Evolutionary conservation across 768 basidiomycete genomes (phyloP).

Genomic region (Tulasnella sp.): DNA sequence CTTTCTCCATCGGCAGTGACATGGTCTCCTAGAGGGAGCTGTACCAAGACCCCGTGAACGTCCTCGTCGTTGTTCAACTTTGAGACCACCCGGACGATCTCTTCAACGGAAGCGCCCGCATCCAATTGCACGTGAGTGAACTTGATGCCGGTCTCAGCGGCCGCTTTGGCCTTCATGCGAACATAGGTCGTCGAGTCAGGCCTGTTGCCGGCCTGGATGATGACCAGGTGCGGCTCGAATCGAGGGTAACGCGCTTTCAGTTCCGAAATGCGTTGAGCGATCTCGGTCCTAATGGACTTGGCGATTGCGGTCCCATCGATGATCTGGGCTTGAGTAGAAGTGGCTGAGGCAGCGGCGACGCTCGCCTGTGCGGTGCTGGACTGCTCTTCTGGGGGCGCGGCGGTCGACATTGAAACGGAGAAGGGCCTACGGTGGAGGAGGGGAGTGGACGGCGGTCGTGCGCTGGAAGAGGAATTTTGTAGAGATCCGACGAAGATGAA

Average conservation of each 20-base stretch:
- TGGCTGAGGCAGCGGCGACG: not conserved
- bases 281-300: constrained; percentile 81
- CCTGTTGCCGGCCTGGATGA: constrained; percentile 90
- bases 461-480: not conserved
- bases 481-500: not conserved
- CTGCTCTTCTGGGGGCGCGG: constrained; percentile 12
- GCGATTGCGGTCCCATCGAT: constrained; percentile 85
- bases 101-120: constrained; percentile 64
- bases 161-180: constrained; percentile 96
- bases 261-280: constrained; percentile 64
- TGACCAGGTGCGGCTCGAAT: constrained; percentile 85
- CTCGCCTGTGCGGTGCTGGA: not conserved
- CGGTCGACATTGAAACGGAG: constrained; percentile 25
- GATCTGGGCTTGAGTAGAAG: constrained; percentile 36
- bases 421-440: not conserved
- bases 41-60: constrained; percentile 88
- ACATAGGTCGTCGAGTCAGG: constrained; percentile 90
- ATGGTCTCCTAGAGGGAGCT: constrained; percentile 86
- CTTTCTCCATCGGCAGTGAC: constrained; percentile 80
- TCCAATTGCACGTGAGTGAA: constrained; percentile 72
- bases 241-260: constrained; percentile 70
- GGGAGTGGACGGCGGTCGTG: not conserved
- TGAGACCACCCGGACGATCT: constrained; percentile 72
- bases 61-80: constrained; percentile 77
- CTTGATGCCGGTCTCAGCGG: constrained; percentile 87